These are phyloP conservation scores for Aspergillus unguis DNA, from an alignment of 2,329 filamentous ascomycete genomes.

Conservation along the genomic window DNA sequence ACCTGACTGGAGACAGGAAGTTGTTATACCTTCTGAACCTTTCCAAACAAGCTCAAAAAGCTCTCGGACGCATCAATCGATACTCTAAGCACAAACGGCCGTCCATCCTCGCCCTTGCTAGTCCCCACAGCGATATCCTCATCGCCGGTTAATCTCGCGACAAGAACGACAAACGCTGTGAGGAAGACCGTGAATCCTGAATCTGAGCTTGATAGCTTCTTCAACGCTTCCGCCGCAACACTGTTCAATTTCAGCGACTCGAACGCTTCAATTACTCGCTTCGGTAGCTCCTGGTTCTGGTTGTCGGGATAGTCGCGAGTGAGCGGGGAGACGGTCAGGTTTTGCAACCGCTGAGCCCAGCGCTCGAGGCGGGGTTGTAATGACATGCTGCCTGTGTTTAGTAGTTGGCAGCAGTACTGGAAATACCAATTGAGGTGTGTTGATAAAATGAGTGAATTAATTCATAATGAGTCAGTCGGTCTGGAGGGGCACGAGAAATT, in stretches of 20 bases:
- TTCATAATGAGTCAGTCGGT: slow-evolving; percentile 24
- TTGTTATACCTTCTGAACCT: slow-evolving; percentile 37
- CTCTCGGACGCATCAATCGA: slow-evolving; percentile 40
- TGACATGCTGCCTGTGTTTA: slow-evolving; percentile 13
- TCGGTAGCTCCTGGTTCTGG: slow-evolving; percentile 34
- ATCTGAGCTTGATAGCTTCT: slow-evolving; percentile 36
- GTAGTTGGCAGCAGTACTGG: too few relatives aligned
- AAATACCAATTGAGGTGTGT: slow-evolving; percentile 7
- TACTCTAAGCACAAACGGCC: slow-evolving; percentile 45
- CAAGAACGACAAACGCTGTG: slow-evolving; percentile 44
- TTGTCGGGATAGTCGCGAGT: slow-evolving; percentile 44
- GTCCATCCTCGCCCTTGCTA: slow-evolving; percentile 42
- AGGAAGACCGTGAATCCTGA: slow-evolving; percentile 42
- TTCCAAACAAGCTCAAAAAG: slow-evolving; percentile 40
- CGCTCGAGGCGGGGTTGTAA: slow-evolving; percentile 40
- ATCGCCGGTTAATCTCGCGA: slow-evolving; percentile 47
- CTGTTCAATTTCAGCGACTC: slow-evolving; percentile 40
- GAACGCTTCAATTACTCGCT: slow-evolving; percentile 43
- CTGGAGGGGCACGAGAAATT: slow-evolving; percentile 27
- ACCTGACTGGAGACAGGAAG: too few relatives aligned
- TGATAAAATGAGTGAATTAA: slow-evolving; percentile 7
- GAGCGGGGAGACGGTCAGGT: slow-evolving; percentile 43
- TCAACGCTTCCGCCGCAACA: slow-evolving; percentile 35
- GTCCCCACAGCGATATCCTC: slow-evolving; percentile 50
- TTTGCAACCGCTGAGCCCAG: slow-evolving; percentile 42